Evolutionary conservation across 2,329 filamentous ascomycete species (phyloP), one percentile per base, ranked within the genome.

Genomic region (Claviceps quebecensis): DNA sequence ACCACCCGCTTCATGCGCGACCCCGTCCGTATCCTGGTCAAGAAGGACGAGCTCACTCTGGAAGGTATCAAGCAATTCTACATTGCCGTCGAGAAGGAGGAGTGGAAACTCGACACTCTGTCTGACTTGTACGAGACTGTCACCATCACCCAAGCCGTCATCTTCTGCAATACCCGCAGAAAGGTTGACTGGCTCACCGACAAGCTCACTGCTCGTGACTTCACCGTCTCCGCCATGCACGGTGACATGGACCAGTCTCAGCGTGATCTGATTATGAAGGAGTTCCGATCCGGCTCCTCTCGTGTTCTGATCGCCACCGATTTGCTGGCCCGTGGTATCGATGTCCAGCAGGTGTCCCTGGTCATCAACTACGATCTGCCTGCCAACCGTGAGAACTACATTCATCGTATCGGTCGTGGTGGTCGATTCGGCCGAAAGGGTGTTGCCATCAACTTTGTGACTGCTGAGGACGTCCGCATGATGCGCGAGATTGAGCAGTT

Each of bases 51-150:
- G 72, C 84, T 98, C 72, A 98, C 93, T 67, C 88, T 98, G 54
- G 93, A 98, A 77, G 93, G 93, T 87, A 95, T 98, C 69, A 98
- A 98, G 82, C 93, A 98, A 73, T 98, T 96, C 78, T 98, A 96
- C 78, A 97, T 98, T 74, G 93, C 93, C 55, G 93, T 98, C 55
- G 93, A 98, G 80, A 97, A 98, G 81, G 93, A 98, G 72, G 93
- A 98, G 69, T 98, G 93, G 93, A 98, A 98, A 78, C 84, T 98
- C 60, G 93, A 98, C 73, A 98, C 93, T 56, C 87, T 98, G 57
- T 97, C 87, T 65, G 93, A 98, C 74, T 75, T 98, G 62, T 98
- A 98, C 79, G 93, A 98, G 78, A 98, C 93, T 52, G 86, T 98
- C 68, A 98, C 93, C 69, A 98, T 97, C 67, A 98, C 93, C 63